These are phyloP conservation scores for Trapa bicornis DNA, from an alignment of 345 rosid species.

Conservation along the genomic window DNA sequence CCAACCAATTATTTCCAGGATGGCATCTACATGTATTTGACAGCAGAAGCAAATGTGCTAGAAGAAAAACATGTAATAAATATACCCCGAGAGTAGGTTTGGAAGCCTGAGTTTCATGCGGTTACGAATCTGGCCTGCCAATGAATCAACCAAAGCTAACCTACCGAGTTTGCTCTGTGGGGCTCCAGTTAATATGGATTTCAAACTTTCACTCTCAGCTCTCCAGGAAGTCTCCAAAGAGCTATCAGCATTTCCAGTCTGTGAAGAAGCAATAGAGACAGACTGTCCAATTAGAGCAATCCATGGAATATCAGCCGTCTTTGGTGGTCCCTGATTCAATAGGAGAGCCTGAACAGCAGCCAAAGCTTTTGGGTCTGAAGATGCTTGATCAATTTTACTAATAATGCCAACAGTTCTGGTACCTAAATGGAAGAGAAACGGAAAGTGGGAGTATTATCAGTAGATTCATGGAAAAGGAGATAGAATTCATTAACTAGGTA, in stretches of 20 bases:
- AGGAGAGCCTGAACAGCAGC: conserved; percentile 95
- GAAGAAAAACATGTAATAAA: conserved; percentile 8
- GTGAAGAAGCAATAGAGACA: conserved; percentile 78
- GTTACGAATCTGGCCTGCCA: conserved; percentile 83
- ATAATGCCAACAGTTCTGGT: conserved; percentile 92
- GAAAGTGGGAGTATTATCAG: conserved; percentile 1
- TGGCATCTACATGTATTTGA: background rate
- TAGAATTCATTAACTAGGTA: background rate
- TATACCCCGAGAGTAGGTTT: conserved; percentile 83
- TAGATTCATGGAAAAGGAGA: conserved; percentile 3
- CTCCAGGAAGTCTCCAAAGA: conserved; percentile 98
- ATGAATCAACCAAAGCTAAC: conserved; percentile 77
- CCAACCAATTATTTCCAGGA: background rate
- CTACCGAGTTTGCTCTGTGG: conserved; percentile 92
- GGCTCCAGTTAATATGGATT: conserved; percentile 69
- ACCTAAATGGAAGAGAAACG: conserved; percentile 30
- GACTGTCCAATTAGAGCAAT: conserved; percentile 97
- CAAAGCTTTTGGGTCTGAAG: conserved; percentile 76
- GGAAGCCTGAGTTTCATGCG: conserved; percentile 95
- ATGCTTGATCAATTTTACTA: conserved; percentile 92
- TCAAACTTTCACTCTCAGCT: conserved; percentile 86
- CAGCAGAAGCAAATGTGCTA: background rate
- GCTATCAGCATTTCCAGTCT: conserved; percentile 68
- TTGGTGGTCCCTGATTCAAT: conserved; percentile 84
- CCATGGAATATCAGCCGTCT: conserved; percentile 92